Conservation (phyloP, 805 yeast genomes). For the Kodamaea leandrae region DNA sequence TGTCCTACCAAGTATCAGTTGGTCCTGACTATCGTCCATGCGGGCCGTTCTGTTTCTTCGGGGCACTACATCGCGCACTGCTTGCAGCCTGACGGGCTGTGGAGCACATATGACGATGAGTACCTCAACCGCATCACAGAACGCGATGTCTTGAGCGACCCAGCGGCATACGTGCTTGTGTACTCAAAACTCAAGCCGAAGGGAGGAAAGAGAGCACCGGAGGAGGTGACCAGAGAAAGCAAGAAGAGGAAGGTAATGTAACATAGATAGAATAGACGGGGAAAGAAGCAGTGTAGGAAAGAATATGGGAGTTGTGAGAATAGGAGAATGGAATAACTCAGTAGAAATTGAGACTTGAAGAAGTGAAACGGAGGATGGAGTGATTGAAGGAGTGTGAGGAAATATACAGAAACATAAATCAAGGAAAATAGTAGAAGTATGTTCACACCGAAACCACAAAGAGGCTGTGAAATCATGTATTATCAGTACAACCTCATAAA, state of each 20-base stretch:
- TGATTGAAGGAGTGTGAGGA: no score
- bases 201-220: conserved; percentile 11
- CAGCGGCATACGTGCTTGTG: conserved; percentile 85
- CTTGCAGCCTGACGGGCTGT: conserved; percentile 84
- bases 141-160: conserved; percentile 71
- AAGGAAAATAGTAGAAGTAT: no score
- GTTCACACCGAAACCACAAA: no score
- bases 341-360: no score
- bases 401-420: no score
- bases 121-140: conserved; percentile 72
- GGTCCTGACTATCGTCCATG: conserved; percentile 85
- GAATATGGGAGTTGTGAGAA: not conserved
- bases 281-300: not conserved
- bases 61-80: conserved; percentile 94
- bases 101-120: conserved; percentile 96
- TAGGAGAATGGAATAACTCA: no score
- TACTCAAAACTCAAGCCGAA: conserved; percentile 76
- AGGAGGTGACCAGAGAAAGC: conserved; percentile 1
- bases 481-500: no score
- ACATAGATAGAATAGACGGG: conserved; percentile 6
- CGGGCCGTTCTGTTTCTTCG: conserved; percentile 85
- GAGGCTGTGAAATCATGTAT: no score
- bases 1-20: conserved; percentile 60
- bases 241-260: conserved; percentile 8
- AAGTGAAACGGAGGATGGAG: no score